phyloP scores from a whole-genome alignment of 1,284 basidiomycete genomes.

The Taiwanofungus camphoratus region DNA sequence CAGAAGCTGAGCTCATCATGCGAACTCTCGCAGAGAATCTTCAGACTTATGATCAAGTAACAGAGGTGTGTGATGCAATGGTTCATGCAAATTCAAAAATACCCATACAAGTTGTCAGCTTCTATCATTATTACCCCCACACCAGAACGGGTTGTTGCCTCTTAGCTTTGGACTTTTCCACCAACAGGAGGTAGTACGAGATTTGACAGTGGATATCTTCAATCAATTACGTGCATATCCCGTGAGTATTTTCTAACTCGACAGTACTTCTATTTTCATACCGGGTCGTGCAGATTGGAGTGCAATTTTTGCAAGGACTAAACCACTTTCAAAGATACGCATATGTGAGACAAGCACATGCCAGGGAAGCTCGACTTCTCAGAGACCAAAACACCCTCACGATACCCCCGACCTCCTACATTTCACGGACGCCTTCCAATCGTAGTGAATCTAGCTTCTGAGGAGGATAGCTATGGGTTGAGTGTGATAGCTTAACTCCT shows the following conservation, averaged over 20 bases:
- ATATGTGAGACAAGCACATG: conserved; percentile 69
- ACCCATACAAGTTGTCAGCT: conserved; percentile 43
- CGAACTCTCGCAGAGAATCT: conserved; percentile 64
- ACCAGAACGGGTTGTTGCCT: conserved; percentile 80
- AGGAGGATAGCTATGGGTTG: conserved; percentile 30
- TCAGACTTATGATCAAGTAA: conserved; percentile 79
- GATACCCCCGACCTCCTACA: conserved; percentile 28
- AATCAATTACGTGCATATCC: conserved; percentile 71
- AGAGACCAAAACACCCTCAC: conserved; percentile 36
- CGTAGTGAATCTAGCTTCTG: conserved; percentile 43
- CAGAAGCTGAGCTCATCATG: conserved; percentile 75
- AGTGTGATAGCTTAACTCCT: too few species aligned
- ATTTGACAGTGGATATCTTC: conserved; percentile 78
- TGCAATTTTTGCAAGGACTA: conserved; percentile 76
- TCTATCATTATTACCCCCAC: conserved; percentile 70
- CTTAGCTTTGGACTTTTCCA: conserved; percentile 90
- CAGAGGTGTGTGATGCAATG: conserved; percentile 61
- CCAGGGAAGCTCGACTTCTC: conserved; percentile 40
- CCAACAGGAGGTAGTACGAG: conserved; percentile 68
- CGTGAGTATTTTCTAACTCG: conserved; percentile 41
- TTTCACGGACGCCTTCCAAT: conserved; percentile 41
- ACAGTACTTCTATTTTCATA: conserved; percentile 2
- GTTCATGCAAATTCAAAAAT: not conserved
- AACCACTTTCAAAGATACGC: conserved; percentile 92
- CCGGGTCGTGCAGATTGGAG: conserved; percentile 61